Percentiles rank a stretch among this genome's conserved stretches.
These are phyloP conservation scores for Ligustrum vulgare DNA, from an alignment of 257 asterid species.

Conservation along the genomic window DNA sequence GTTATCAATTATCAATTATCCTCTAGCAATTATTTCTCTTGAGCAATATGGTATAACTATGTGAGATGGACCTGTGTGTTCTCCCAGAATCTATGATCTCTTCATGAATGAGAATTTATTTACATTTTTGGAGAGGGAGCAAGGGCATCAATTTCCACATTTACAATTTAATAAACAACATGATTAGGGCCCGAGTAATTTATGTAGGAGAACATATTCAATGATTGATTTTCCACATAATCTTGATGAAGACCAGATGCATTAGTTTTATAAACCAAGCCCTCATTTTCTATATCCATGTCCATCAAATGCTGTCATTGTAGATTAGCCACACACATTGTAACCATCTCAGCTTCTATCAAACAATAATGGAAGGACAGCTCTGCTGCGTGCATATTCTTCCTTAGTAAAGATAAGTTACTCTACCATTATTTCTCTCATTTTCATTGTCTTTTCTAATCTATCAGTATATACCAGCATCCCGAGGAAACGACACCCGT, in stretches of 20 bases:
- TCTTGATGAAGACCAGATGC: conserved; percentile 34
- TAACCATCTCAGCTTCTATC: conserved; percentile 43
- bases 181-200: conserved; percentile 28
- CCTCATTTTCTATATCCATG: conserved; percentile 28
- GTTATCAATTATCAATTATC: too few relatives aligned
- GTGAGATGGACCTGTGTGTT: too few relatives aligned
- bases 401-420: background rate
- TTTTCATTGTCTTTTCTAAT: background rate
- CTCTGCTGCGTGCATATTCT: conserved; percentile 45
- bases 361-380: conserved; percentile 72
- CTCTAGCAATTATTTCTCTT: too few relatives aligned
- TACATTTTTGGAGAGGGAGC: too few relatives aligned
- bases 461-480: conserved; percentile 90
- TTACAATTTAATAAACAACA: background rate
- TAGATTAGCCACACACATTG: conserved; percentile 33
- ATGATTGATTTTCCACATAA: conserved; percentile 33
- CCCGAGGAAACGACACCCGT: conserved; percentile 65
- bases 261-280: conserved; percentile 25
- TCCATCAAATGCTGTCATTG: conserved; percentile 50
- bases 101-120: too few relatives aligned
- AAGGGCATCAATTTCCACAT: too few relatives aligned
- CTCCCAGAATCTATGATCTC: too few relatives aligned
- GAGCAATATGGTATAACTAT: too few relatives aligned
- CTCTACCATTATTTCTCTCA: background rate
- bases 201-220: conserved; percentile 35